phyloP scores from a whole-genome alignment of 495 filamentous ascomycete genomes.

The Trichocladium uniseriatum region DNA sequence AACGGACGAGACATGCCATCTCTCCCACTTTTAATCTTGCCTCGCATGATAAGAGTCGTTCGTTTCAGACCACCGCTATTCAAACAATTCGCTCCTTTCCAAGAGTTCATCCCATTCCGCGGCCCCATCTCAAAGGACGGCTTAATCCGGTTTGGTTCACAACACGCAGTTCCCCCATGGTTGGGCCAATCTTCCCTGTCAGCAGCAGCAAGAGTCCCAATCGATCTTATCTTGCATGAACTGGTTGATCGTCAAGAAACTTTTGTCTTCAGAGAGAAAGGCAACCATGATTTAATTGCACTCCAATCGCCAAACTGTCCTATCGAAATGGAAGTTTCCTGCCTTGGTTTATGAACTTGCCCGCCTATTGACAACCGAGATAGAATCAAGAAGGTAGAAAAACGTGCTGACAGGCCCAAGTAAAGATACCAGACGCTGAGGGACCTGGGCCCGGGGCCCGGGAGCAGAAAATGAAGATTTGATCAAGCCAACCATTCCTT shows the following conservation, averaged over 20 bases:
- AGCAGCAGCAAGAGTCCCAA: too few relatives aligned
- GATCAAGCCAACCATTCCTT: neutral
- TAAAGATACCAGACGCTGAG: conserved; percentile 6
- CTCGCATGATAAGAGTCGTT: too few relatives aligned
- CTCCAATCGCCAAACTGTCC: conserved; percentile 33
- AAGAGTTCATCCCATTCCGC: too few relatives aligned
- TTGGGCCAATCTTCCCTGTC: too few relatives aligned
- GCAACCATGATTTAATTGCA: conserved; percentile 35
- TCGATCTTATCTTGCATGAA: too few relatives aligned
- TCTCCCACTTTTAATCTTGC: too few relatives aligned
- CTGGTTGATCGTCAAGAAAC: neutral
- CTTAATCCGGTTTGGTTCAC: too few relatives aligned
- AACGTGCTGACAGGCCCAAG: conserved; percentile 19
- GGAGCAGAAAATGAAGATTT: neutral
- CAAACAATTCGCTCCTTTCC: too few relatives aligned
- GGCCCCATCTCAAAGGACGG: too few relatives aligned
- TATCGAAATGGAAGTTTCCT: conserved; percentile 29
- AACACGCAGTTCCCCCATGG: too few relatives aligned
- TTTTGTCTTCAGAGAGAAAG: neutral
- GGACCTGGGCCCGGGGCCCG: neutral
- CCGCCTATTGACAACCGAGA: conserved; percentile 16
- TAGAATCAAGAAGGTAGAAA: conserved; percentile 29
- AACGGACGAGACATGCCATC: too few relatives aligned
- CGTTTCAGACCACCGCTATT: too few relatives aligned
- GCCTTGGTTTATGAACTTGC: conserved; percentile 32